These are phyloP conservation scores for Lanmaoa rubissima DNA, from an alignment of 768 basidiomycete species.

Conservation along the genomic window DNA sequence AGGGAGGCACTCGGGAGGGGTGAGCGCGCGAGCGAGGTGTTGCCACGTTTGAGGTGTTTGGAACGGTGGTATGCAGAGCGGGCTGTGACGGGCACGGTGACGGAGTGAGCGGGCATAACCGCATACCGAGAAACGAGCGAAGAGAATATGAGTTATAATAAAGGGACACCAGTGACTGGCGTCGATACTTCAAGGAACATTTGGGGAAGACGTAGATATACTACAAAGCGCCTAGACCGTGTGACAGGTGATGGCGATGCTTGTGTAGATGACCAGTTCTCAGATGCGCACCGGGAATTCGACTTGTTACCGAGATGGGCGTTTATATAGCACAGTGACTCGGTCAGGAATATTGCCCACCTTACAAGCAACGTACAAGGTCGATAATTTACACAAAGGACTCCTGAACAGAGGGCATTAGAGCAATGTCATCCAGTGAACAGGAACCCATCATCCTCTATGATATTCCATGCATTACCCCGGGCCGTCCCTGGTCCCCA, in stretches of 20 bases:
- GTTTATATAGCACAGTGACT: not conserved
- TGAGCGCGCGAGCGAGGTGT: conserved; percentile 17
- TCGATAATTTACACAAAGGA: not conserved
- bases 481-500: conserved; percentile 35
- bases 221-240: too few species aligned
- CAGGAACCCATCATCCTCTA: conserved; percentile 33
- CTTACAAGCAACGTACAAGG: too few species aligned
- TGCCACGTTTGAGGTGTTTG: conserved; percentile 29
- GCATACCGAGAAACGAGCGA: too few species aligned
- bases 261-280: too few species aligned
- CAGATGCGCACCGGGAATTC: not conserved
- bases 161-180: too few species aligned
- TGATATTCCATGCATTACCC: conserved; percentile 33
- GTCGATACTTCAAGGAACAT: too few species aligned
- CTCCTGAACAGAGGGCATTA: not conserved
- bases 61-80: conserved; percentile 12
- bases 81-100: not conserved
- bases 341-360: not conserved
- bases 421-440: conserved; percentile 7
- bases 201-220: too few species aligned
- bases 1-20: conserved; percentile 22
- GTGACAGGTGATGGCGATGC: too few species aligned
- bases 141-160: too few species aligned
- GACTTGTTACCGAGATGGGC: not conserved
- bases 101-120: too few species aligned